Percentiles rank a stretch among this genome's conserved stretches.
phyloP scores from a whole-genome alignment of 2,329 filamentous ascomycete genomes.

The Ophiocordyceps robertsii region DNA sequence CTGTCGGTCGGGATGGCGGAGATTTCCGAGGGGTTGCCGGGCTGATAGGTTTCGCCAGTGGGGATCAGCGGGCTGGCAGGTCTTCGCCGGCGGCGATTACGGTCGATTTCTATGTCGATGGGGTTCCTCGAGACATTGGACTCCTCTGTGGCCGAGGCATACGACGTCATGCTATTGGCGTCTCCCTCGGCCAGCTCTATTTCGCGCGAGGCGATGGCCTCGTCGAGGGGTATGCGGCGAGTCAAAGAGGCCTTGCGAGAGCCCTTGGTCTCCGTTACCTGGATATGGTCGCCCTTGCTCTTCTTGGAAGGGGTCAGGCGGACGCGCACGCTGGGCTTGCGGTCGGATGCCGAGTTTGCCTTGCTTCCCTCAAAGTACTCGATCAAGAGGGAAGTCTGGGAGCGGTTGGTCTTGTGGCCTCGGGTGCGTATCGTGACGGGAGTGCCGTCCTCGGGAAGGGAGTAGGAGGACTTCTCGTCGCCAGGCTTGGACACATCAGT shows the following conservation, averaged over 20 bases:
- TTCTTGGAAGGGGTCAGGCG: slow-evolving; percentile 68
- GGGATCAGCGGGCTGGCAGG: slow-evolving; percentile 56
- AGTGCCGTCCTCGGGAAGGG: slow-evolving; percentile 74
- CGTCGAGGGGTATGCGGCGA: slow-evolving; percentile 39
- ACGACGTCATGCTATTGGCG: slow-evolving; percentile 55
- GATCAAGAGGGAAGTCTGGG: slow-evolving; percentile 83
- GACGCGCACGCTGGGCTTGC: slow-evolving; percentile 69
- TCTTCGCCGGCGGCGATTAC: slow-evolving; percentile 40
- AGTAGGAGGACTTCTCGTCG: slow-evolving; percentile 62
- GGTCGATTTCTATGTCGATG: slow-evolving; percentile 80
- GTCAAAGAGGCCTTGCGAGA: slow-evolving; percentile 51
- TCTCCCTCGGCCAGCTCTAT: slow-evolving; percentile 41
- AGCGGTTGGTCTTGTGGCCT: slow-evolving; percentile 44
- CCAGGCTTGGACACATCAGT: slow-evolving; percentile 56
- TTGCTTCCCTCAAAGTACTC: slow-evolving; percentile 88
- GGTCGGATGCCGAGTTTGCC: slow-evolving; percentile 40
- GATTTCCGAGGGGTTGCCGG: slow-evolving; percentile 66
- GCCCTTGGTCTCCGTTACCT: slow-evolving; percentile 71
- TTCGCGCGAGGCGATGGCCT: slow-evolving; percentile 25
- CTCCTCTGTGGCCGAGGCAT: slow-evolving; percentile 66
- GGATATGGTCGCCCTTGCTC: slow-evolving; percentile 60
- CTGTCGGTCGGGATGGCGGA: slow-evolving; percentile 58
- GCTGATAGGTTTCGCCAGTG: slow-evolving; percentile 45
- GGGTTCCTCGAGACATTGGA: slow-evolving; percentile 66
- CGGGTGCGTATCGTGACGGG: slow-evolving; percentile 84